Evolutionary conservation across 352 stramenopile genomes (phyloP), one percentile per base, ranked within the genome.

Genomic region (Phytophthora quininea): DNA sequence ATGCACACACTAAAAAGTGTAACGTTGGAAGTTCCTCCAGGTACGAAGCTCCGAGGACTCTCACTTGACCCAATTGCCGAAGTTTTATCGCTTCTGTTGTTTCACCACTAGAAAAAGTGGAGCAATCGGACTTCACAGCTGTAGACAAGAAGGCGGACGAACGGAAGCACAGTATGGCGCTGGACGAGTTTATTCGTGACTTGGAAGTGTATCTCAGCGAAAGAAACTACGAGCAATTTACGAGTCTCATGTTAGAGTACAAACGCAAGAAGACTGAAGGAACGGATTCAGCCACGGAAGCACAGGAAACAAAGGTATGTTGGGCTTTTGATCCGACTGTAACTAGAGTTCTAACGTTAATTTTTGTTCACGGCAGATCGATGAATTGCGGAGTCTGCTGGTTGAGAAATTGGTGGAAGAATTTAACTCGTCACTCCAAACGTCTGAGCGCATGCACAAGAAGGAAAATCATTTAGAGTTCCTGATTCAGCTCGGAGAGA

Each of bases 361-460:
- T 35, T 58, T 12, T 2, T 55, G 1, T 52, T 47, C 4, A 63
- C 5, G 12, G 27, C 55, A 88, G 70, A 76, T 93, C 43, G 73
- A 90, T n/a, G 58, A 71, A 9, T 64, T 92, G 1, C 70, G 83
- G 8, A 64, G 78, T 15, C 58, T 82, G n/a, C 90, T 95, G 11
- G 75, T 88, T 4, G 53, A 74, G 11, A 73, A 83, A 15, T 45
- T 93, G 0, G 80, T 91, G 1, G 85, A 93, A 8, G 85, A 93
- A 35, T 93, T 93, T 58, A 91, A 91, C 56, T 64, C 78, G 0
- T 89, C 85, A 15, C 82, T 93, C 63, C 85, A 93, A 53, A 90
- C 85, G 2, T 92, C 83, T 11, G 83, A 91, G 54, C 82, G 79
- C 3, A 93, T 91, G 80, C 85, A 93, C 63, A 93, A 91, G 68